Base-by-base conservation (phyloP, 1,284 basidiomycete species). In the Inonotus hispidus region DNA sequence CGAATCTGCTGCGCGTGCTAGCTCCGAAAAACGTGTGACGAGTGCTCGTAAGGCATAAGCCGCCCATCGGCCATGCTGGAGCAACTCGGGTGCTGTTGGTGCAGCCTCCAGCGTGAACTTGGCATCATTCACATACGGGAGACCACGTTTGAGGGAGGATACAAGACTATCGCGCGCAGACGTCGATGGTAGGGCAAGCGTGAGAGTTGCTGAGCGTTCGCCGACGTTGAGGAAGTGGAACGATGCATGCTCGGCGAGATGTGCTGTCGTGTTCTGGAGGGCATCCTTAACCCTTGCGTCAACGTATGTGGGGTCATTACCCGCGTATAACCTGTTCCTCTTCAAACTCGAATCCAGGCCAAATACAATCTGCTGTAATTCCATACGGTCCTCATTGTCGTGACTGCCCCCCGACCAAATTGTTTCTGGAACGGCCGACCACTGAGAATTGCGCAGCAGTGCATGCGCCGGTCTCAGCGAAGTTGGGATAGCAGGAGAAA, bases 1-100 rank as follows among this genome's bases (percentile, higher is more conserved):
- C 2, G 93, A 95, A 75, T 98, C 93, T 27, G 97, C 95, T 77
- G 93, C 93, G 84, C 91, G 72, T 56, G 91, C 85, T 35, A 97
- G 80, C 57, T 89, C 85, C 82, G 88, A 95, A 79, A 96, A 95
- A 16, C 94, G 84, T 59, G 90, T 70, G 56, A 93, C 82, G 47
- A 95, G 79, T 0, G 90, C 86, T n/a, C 88, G 79, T 13, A 82
- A 81, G 3, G 95, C 94, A 68, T 95, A 94, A 0, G 90, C 87
- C 45, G 95, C 81, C 93, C 93, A 96, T 64, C 84, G 88, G 49
- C 87, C 83, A 64, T 79, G 79, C 3, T 71, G 68, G 5, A 72
- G 65, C 57, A 77, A 70, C n/a, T 65, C 56, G 8, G 47, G 25
- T 27, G 69, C 63, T 54, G 73, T 67, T 55, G 61, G 41, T 27